phyloP scores from a whole-genome alignment of 305 asterid genomes.

The Fraxinus sp. region DNA sequence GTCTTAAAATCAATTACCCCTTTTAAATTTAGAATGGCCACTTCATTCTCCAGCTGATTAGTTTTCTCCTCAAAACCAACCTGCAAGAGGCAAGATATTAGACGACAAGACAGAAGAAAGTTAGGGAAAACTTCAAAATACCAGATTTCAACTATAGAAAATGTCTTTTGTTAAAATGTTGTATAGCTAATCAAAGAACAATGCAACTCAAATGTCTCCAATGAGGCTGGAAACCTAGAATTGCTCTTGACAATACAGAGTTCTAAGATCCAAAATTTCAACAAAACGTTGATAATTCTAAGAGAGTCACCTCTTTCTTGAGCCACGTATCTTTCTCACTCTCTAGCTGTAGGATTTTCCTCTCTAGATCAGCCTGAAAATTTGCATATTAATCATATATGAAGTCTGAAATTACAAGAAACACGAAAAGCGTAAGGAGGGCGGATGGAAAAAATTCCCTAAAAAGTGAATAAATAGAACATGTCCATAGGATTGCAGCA shows the following conservation, averaged over 20 bases:
- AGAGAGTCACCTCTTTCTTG: conserved; percentile 41
- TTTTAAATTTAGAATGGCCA: conserved; percentile 42
- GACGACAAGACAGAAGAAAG: neutral
- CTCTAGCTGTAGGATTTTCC: conserved; percentile 46
- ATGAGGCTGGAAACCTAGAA: neutral
- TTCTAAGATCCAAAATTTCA: conserved; percentile 3
- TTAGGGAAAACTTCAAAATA: conserved; percentile 1
- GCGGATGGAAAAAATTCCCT: neutral
- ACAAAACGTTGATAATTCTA: conserved; percentile 1
- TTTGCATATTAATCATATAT: conserved; percentile 10
- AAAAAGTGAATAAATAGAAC: neutral
- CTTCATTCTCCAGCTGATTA: conserved; percentile 45
- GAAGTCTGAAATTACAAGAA: conserved; percentile 7
- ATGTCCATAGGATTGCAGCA: neutral
- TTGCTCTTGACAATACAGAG: conserved; percentile 1
- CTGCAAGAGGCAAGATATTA: conserved; percentile 31
- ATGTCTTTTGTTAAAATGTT: neutral
- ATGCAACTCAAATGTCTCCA: neutral
- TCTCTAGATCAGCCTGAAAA: conserved; percentile 49
- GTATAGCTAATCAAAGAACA: conserved; percentile 6
- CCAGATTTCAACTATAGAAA: conserved; percentile 5
- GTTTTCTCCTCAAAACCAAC: conserved; percentile 45
- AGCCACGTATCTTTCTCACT: conserved; percentile 46
- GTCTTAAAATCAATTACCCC: conserved; percentile 34
- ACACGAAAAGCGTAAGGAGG: neutral